A percentile compares a stretch with the other conserved stretches of the same genome.
Evolutionary conservation across 1,284 basidiomycete genomes (phyloP).

Genomic region (Pterulicium gracile): DNA sequence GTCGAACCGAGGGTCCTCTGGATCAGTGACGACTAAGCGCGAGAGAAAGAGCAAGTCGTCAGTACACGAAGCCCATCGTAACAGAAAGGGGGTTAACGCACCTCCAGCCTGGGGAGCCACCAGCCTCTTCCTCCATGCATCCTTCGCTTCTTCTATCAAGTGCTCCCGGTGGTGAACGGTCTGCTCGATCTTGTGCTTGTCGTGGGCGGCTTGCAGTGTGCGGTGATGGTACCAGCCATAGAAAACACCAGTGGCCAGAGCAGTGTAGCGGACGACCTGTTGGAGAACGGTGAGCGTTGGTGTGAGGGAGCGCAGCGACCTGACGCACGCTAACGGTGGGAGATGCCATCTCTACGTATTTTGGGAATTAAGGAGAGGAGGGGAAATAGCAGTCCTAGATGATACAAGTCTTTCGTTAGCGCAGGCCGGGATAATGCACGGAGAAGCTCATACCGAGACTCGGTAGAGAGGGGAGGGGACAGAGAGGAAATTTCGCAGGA

Average conservation of each 20-base stretch:
- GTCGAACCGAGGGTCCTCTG: constrained; percentile 94
- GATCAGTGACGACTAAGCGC: constrained; percentile 74
- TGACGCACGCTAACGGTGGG: background rate
- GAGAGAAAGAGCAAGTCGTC: constrained; percentile 14
- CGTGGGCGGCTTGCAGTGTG: constrained; percentile 78
- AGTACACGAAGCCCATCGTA: constrained; percentile 11
- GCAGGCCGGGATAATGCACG: too few species aligned
- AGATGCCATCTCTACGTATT: background rate
- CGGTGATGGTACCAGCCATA: constrained; percentile 92
- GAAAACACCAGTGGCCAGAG: constrained; percentile 78
- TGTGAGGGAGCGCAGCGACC: background rate
- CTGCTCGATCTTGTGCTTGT: constrained; percentile 60
- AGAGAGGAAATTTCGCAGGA: background rate
- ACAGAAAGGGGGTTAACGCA: constrained; percentile 1
- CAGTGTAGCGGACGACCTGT: constrained; percentile 94
- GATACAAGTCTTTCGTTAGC: too few species aligned
- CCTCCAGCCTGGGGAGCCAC: background rate
- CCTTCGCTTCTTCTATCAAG: constrained; percentile 80
- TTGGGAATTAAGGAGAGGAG: background rate
- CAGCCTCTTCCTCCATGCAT: constrained; percentile 68
- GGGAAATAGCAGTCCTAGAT: background rate
- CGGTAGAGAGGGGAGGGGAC: background rate
- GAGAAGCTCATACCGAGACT: too few species aligned
- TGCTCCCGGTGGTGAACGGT: constrained; percentile 65
- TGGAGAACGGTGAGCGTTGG: constrained; percentile 1